Percentiles rank a stretch among this genome's conserved stretches.
Evolutionary conservation across 495 filamentous ascomycete genomes (phyloP).

Genomic region (Penicillium pulvis): DNA sequence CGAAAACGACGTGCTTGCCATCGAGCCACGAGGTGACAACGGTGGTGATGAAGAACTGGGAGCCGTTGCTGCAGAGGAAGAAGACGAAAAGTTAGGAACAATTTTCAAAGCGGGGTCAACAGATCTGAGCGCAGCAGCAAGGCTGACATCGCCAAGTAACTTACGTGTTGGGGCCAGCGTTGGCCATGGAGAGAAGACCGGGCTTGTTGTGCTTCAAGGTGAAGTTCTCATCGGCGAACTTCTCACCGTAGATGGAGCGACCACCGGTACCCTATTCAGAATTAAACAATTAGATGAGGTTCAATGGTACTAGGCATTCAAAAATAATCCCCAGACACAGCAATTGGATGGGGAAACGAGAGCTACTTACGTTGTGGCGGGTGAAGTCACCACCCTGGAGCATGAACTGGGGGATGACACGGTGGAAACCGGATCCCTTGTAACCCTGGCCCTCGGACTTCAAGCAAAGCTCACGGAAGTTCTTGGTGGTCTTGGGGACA

Average conservation of each 20-base stretch:
- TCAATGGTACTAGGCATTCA: background rate
- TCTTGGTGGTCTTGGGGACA: conserved; percentile 91
- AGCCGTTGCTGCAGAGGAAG: conserved; percentile 73
- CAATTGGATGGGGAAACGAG: background rate
- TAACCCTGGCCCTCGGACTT: conserved; percentile 88
- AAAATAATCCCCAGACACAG: background rate
- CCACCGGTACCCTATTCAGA: conserved; percentile 73
- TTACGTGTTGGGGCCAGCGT: conserved; percentile 85
- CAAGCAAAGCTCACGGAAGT: conserved; percentile 96
- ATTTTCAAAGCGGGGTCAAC: conserved; percentile 4
- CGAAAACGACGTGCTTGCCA: conserved; percentile 98
- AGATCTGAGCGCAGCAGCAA: conserved; percentile 7
- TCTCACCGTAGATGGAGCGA: conserved; percentile 94
- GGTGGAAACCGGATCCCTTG: conserved; percentile 91
- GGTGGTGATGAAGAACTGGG: conserved; percentile 98
- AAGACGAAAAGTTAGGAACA: conserved; percentile 3
- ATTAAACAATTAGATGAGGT: conserved; percentile 10
- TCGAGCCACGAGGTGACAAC: conserved; percentile 90
- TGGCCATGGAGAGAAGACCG: conserved; percentile 95
- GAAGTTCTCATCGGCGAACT: conserved; percentile 98
- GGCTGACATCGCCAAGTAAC: conserved; percentile 22
- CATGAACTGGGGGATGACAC: conserved; percentile 98
- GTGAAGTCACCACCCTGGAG: conserved; percentile 99
- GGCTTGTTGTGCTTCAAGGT: conserved; percentile 78
- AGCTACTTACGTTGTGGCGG: conserved; percentile 75